Evolutionary conservation across 202 grass and related monocot genomes (phyloP).

Genomic region (Musa balbisiana): DNA sequence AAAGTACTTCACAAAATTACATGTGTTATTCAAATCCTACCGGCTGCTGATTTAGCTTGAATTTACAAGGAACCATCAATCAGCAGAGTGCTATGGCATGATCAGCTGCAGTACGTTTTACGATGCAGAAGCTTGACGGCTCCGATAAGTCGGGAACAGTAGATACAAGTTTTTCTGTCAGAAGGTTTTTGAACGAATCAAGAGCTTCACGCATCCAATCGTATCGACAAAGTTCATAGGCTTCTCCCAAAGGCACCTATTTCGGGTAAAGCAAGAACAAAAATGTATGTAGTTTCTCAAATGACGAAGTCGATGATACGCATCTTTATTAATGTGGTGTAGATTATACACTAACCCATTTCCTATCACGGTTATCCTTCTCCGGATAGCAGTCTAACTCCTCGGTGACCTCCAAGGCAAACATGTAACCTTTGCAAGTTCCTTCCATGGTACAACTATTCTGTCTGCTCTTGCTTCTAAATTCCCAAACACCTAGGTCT

Average conservation of each 20-base stretch:
- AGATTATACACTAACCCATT: constrained; percentile 38
- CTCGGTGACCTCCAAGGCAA: constrained; percentile 70
- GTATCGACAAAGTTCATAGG: constrained; percentile 62
- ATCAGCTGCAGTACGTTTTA: constrained; percentile 20
- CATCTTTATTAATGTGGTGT: background rate
- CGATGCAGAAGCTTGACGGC: constrained; percentile 21
- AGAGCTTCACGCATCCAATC: constrained; percentile 83
- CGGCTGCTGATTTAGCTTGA: background rate
- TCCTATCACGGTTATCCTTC: constrained; percentile 52
- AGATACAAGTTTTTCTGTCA: background rate
- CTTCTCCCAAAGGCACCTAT: constrained; percentile 50
- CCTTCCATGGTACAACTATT: constrained; percentile 41
- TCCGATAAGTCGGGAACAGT: constrained; percentile 3
- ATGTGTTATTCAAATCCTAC: background rate
- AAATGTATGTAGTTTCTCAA: background rate
- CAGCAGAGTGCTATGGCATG: constrained; percentile 37
- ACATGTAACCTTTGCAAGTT: constrained; percentile 86
- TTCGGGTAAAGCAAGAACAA: constrained; percentile 3
- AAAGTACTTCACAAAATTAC: background rate
- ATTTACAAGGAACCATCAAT: constrained; percentile 16
- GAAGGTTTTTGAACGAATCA: constrained; percentile 26
- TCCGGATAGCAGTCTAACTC: constrained; percentile 66
- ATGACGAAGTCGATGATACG: background rate
- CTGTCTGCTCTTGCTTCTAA: constrained; percentile 91
- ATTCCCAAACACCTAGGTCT: constrained; percentile 56